Evolutionary conservation across 2,329 filamentous ascomycete species (phyloP).

Genomic region (Furcasterigmium sp.): DNA sequence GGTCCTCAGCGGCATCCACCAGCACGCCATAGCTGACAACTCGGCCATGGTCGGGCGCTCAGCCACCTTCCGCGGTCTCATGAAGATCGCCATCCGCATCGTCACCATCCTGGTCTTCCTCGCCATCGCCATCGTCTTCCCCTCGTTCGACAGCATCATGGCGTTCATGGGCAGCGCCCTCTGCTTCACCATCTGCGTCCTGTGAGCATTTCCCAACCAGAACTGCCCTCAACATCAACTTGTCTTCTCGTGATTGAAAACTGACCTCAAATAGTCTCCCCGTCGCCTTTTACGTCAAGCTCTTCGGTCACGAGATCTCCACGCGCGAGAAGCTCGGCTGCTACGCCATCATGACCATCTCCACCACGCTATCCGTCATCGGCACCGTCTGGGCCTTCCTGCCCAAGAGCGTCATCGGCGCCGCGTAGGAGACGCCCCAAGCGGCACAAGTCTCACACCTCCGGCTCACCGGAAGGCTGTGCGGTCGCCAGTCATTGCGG

Average conservation of each 20-base stretch:
- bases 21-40: constrained; percentile 37
- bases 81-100: constrained; percentile 60
- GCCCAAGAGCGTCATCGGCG: constrained; percentile 68
- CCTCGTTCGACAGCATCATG: constrained; percentile 86
- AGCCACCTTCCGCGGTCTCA: constrained; percentile 48
- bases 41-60: constrained; percentile 47
- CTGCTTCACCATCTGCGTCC: constrained; percentile 92
- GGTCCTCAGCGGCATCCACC: constrained; percentile 69
- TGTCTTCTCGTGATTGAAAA: constrained; percentile 1
- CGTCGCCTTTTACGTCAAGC: constrained; percentile 81
- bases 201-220: constrained; percentile 33
- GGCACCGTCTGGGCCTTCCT: constrained; percentile 87
- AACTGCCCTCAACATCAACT: background rate
- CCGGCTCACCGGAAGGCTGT: too few species aligned
- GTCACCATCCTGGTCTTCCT: constrained; percentile 67
- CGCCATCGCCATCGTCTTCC: constrained; percentile 62
- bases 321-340: constrained; percentile 58
- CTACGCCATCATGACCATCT: constrained; percentile 65
- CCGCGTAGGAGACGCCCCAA: constrained; percentile 22
- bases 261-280: constrained; percentile 49
- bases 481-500: too few species aligned
- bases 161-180: constrained; percentile 83
- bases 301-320: constrained; percentile 72
- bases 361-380: constrained; percentile 62
- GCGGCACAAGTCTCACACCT: too few species aligned